phyloP scores from a whole-genome alignment of 805 yeast genomes.

The Ogataea pignaliae region DNA sequence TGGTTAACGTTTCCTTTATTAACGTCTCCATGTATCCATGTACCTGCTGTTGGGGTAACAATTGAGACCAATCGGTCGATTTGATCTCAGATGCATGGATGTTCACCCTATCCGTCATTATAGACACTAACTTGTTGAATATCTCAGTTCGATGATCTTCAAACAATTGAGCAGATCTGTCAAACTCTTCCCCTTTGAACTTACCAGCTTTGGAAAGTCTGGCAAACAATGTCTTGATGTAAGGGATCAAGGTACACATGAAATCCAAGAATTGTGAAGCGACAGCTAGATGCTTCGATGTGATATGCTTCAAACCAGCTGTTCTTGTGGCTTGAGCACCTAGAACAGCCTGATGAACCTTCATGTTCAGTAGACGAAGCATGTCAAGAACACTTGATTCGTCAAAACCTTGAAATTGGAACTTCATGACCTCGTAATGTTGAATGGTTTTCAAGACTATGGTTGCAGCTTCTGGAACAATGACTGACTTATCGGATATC shows the following conservation, averaged over 20 bases:
- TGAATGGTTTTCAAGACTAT: constrained; percentile 37
- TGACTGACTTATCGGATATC: constrained; percentile 53
- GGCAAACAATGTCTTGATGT: constrained; percentile 26
- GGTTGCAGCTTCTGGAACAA: constrained; percentile 49
- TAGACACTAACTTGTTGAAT: constrained; percentile 57
- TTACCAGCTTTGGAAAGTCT: constrained; percentile 29
- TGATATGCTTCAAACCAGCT: constrained; percentile 69
- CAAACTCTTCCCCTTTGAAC: constrained; percentile 33
- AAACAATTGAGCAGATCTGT: constrained; percentile 37
- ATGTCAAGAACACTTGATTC: constrained; percentile 42
- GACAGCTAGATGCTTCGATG: constrained; percentile 66
- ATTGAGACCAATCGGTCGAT: constrained; percentile 46
- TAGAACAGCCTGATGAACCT: constrained; percentile 55
- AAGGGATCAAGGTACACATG: constrained; percentile 36
- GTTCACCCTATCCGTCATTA: constrained; percentile 62
- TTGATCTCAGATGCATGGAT: constrained; percentile 46
- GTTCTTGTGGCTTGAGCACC: constrained; percentile 75
- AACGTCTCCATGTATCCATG: constrained; percentile 62
- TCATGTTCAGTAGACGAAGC: constrained; percentile 48
- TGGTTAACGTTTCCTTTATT: constrained; percentile 63
- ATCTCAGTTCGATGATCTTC: constrained; percentile 62
- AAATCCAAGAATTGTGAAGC: constrained; percentile 61
- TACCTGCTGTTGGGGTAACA: constrained; percentile 40
- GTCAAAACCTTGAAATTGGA: constrained; percentile 49
- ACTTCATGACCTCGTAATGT: constrained; percentile 52